Evolutionary conservation across 495 filamentous ascomycete species (phyloP).

Genomic region (Jackrogersella minutella): DNA sequence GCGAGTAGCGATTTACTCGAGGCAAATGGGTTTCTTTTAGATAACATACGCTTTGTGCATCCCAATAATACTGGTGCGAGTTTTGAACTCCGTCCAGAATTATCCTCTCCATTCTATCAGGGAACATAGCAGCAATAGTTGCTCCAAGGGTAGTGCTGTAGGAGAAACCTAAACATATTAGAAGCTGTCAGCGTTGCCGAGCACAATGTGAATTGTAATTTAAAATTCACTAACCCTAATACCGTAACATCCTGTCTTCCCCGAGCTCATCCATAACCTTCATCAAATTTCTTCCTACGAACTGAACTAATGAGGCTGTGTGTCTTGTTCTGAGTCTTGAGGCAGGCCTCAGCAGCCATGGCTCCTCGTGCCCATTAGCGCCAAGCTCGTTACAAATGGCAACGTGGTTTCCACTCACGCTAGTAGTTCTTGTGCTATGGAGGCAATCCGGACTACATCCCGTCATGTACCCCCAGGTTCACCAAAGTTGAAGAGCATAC

Average conservation of each 20-base stretch:
- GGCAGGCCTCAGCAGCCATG: conserved; percentile 9
- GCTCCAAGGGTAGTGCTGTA: conserved; percentile 56
- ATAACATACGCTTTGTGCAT: conserved; percentile 31
- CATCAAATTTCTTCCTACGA: conserved; percentile 55
- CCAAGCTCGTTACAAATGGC: background rate
- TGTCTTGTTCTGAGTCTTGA: conserved; percentile 18
- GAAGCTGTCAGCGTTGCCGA: background rate
- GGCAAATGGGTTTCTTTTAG: background rate
- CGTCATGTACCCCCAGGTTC: conserved; percentile 48
- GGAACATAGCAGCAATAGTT: conserved; percentile 55
- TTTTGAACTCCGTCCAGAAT: conserved; percentile 55
- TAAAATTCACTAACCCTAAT: conserved; percentile 50
- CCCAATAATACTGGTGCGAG: conserved; percentile 52
- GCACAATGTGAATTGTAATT: background rate
- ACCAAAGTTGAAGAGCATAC: conserved; percentile 57
- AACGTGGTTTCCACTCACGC: conserved; percentile 13
- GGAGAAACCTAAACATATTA: conserved; percentile 49
- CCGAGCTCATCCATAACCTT: conserved; percentile 52
- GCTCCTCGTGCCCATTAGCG: conserved; percentile 15
- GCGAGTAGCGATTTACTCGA: background rate
- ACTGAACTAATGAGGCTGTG: conserved; percentile 37
- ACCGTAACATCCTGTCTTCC: conserved; percentile 55
- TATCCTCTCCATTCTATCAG: conserved; percentile 53
- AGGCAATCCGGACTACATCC: conserved; percentile 2
- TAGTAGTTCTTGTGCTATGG: conserved; percentile 26